Base-by-base conservation (phyloP, 306 rosid genomes). In the Dicorynia guianensis region DNA sequence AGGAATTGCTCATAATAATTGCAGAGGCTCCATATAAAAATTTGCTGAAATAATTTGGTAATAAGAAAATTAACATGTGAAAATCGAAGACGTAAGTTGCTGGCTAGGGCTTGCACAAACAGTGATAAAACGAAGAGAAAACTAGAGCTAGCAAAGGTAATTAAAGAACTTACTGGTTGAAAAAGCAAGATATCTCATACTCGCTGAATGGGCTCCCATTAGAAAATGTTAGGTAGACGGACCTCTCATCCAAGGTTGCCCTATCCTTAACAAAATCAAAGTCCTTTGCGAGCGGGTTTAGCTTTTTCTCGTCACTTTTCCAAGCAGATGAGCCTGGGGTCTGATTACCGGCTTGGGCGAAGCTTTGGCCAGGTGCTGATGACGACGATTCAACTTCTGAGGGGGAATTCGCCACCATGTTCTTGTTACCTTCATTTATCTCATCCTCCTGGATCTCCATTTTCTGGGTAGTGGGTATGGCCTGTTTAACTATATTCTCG, bases 141-240 rank as follows among this genome's bases (percentile, higher is more conserved):
- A n/a, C n/a, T 25, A 25, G 1, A 25, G 30, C 30, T 25, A 25
- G 30, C 30, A 50, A 17, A 18, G 15, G 17, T 35, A 18, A 19
- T 25, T 1, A 25, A 10, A 49, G 48, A 2, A 54, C 67, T 46
- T 73, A 88, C 92, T 44, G 17, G 3, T 63, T 69, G 67, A 88
- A 88, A 30, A 85, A 88, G 14, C 2, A 3, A 14, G 48, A 8
- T 0, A 88, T 76, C 33, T 79, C 86, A 5, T 4, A 2, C 8
- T 60, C 77, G 0, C 19, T 5, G 20, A 85, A 25, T 7, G 90
- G 85, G 20, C 18, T 36, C 1, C 81, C 83, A 7, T 79, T 67
- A 0, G 87, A 76, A 66, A 88, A 88, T 0, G 92, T 88, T 6
- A 88, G 20, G 36, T 68, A 88, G 30, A 84, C 71, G 17, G 86